Conservation (phyloP, 1,139 yeast species). For the Suhomyces choctaworum region DNA sequence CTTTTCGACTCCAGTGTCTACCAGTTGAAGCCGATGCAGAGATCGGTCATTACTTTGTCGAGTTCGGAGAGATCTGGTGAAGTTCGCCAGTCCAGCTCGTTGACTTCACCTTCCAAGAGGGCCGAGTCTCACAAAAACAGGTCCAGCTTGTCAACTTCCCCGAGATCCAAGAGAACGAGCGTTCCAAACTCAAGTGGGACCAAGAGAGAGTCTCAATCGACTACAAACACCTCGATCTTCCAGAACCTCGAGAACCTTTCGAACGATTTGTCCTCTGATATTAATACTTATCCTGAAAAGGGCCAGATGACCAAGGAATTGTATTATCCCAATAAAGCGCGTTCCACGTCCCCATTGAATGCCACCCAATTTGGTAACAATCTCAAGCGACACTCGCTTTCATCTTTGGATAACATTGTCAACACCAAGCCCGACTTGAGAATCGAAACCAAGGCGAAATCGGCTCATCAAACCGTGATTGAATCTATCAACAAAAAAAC, state of each 20-base stretch:
- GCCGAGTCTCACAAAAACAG: background rate
- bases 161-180: conserved; percentile 13
- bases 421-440: conserved; percentile 1
- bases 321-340: background rate
- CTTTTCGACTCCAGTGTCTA: conserved; percentile 25
- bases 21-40: conserved; percentile 33
- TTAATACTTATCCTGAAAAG: conserved; percentile 4
- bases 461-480: conserved; percentile 12
- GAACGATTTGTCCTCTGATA: conserved; percentile 28
- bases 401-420: conserved; percentile 11
- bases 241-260: conserved; percentile 35
- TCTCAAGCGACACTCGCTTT: conserved; percentile 11
- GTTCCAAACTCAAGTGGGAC: conserved; percentile 10
- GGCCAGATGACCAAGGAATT: background rate
- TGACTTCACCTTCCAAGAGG: conserved; percentile 3
- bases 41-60: conserved; percentile 32
- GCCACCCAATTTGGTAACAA: background rate
- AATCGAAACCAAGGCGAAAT: conserved; percentile 2
- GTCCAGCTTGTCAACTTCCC: conserved; percentile 4
- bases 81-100: conserved; percentile 4
- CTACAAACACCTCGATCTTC: conserved; percentile 30
- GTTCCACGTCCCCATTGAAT: conserved; percentile 2
- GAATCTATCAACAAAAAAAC: conserved; percentile 8
- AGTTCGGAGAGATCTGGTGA: conserved; percentile 8
- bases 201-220: conserved; percentile 27